A percentile compares a stretch with the other conserved stretches of the same genome.
These are phyloP conservation scores for Flammula alnicola DNA, from an alignment of 1,284 basidiomycete genomes.

Conservation along the genomic window DNA sequence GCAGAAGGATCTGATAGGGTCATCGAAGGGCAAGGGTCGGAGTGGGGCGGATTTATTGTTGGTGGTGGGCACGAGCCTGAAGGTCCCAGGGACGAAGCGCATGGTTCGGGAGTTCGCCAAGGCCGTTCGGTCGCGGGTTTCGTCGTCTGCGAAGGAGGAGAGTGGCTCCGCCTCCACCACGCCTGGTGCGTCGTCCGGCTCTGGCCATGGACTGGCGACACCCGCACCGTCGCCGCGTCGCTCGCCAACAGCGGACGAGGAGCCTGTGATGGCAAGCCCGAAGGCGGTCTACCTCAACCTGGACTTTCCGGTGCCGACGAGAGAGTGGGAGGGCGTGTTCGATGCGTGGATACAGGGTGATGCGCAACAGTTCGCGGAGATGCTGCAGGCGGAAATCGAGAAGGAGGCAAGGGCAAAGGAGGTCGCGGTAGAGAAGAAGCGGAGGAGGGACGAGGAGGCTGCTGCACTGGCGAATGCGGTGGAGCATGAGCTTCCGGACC, in stretches of 20 bases:
- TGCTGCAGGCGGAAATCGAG: conserved; percentile 60
- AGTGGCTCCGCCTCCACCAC: no score
- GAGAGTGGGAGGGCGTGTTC: conserved; percentile 91
- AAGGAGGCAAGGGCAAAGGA: conserved; percentile 56
- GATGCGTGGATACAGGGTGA: conserved; percentile 93
- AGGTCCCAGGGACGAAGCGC: conserved; percentile 91
- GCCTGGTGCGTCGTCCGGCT: conserved; percentile 11
- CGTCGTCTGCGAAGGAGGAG: conserved; percentile 26
- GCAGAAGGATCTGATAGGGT: conserved; percentile 74
- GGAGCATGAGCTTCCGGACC: conserved; percentile 24
- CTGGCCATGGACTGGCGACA: conserved; percentile 35
- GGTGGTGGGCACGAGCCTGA: conserved; percentile 90
- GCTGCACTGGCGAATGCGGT: conserved; percentile 8
- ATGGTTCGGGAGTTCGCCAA: conserved; percentile 93
- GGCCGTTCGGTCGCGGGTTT: conserved; percentile 61
- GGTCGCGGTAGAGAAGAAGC: conserved; percentile 53
- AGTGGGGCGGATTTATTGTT: conserved; percentile 83
- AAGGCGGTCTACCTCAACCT: conserved; percentile 87
- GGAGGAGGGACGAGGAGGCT: conserved; percentile 30
- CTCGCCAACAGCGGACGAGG: conserved; percentile 46
- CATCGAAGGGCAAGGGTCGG: conserved; percentile 64
- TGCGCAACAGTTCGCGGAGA: conserved; percentile 76
- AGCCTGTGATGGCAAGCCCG: conserved; percentile 48
- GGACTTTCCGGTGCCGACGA: conserved; percentile 85
- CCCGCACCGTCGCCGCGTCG: conserved; percentile 47